phyloP scores from a whole-genome alignment of 345 rosid genomes.

The sweet orange (Citrus sinensis) region DNA sequence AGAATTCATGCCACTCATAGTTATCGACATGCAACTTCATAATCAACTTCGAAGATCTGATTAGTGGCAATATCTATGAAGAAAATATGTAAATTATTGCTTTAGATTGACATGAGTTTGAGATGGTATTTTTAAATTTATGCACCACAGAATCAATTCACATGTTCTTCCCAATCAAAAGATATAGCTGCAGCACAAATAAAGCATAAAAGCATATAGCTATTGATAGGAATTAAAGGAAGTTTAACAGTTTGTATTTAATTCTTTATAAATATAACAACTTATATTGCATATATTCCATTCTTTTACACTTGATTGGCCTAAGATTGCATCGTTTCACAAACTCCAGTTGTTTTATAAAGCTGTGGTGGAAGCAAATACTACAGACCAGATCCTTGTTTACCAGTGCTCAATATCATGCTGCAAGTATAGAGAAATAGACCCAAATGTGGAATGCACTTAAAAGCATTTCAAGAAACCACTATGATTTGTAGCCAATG shows the following conservation, averaged over 20 bases:
- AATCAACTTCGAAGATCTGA: constrained; percentile 77
- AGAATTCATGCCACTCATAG: constrained; percentile 91
- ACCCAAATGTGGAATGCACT: not conserved
- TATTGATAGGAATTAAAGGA: not conserved
- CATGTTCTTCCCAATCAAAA: constrained; percentile 1
- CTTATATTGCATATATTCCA: not conserved
- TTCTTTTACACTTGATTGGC: not conserved
- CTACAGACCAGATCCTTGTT: not conserved
- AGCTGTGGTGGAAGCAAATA: not conserved
- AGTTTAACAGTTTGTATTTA: not conserved
- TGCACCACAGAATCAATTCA: not conserved
- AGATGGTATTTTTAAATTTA: not conserved
- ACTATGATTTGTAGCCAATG: not conserved
- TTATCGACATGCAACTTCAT: constrained; percentile 53
- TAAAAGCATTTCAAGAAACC: not conserved
- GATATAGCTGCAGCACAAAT: constrained; percentile 1
- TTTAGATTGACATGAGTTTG: not conserved
- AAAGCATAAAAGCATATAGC: not conserved
- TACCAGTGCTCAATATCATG: not conserved
- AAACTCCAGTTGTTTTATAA: not conserved
- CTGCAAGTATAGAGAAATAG: not conserved
- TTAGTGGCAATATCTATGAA: constrained; percentile 74
- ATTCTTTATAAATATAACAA: not conserved
- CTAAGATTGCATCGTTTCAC: not conserved
- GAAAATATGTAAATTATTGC: constrained; percentile 16